phyloP scores from a whole-genome alignment of 225 moss, liverwort and hornwort species.

The Thuidium tamariscinum region DNA sequence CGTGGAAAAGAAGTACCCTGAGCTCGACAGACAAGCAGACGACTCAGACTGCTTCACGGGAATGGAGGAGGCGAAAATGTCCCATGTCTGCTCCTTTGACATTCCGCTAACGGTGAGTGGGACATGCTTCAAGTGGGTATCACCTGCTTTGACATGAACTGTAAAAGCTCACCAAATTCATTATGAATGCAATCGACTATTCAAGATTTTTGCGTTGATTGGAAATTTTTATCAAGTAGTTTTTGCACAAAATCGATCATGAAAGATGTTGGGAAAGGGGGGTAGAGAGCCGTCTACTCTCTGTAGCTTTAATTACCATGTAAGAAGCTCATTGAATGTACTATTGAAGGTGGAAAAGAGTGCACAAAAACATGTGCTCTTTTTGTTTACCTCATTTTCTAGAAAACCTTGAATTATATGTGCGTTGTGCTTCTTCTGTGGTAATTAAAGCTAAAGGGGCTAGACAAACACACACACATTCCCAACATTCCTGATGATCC shows the following conservation, averaged over 20 bases:
- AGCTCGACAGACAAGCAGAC: conserved; percentile 56
- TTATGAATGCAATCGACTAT: too few species aligned
- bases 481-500: too few species aligned
- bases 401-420: neutral
- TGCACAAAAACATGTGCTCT: neutral
- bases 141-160: neutral
- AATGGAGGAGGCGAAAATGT: conserved; percentile 88
- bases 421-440: neutral
- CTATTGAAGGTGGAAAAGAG: neutral
- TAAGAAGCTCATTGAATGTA: neutral
- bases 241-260: neutral
- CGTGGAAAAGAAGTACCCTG: conserved; percentile 51
- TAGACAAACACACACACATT: neutral
- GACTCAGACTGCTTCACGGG: conserved; percentile 59
- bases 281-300: neutral
- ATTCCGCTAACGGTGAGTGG: conserved; percentile 40
- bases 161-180: neutral
- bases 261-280: neutral
- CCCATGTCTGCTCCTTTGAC: conserved; percentile 40
- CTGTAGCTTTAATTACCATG: neutral
- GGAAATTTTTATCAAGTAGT: neutral
- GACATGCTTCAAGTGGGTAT: neutral
- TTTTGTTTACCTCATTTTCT: neutral
- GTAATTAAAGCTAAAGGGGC: neutral
- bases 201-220: neutral